These are phyloP conservation scores for Zostera marina DNA, from an alignment of 116 monocot species.

Conservation along the genomic window DNA sequence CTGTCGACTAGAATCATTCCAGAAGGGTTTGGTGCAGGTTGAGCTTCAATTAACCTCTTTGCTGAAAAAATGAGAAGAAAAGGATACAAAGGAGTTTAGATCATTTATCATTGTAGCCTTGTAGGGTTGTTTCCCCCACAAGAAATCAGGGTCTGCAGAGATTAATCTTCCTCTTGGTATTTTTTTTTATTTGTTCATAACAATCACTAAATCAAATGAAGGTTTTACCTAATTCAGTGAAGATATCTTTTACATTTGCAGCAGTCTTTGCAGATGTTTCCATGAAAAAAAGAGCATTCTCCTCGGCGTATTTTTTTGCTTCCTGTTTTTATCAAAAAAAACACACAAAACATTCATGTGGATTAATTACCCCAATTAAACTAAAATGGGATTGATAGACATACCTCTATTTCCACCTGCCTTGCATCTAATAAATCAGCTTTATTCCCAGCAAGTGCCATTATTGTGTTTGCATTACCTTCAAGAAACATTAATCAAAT, in stretches of 20 bases:
- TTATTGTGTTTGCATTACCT: slow-evolving; percentile 61
- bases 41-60: no score
- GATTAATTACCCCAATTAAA: background rate
- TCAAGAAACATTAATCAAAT: slow-evolving; percentile 4
- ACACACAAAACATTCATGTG: background rate
- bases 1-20: no score
- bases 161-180: no score
- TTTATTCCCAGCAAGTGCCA: slow-evolving; percentile 89
- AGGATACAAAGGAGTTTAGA: no score
- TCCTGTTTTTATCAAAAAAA: slow-evolving; percentile 9
- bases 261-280: slow-evolving; percentile 43
- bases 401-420: slow-evolving; percentile 51
- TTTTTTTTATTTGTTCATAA: no score
- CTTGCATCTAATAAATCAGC: slow-evolving; percentile 60
- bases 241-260: slow-evolving; percentile 29
- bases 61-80: no score
- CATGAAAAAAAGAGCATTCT: slow-evolving; percentile 28
- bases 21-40: no score
- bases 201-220: no score
- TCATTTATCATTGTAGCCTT: no score
- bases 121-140: no score
- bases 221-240: slow-evolving; percentile 26
- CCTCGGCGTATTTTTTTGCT: slow-evolving; percentile 24
- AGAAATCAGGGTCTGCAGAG: no score
- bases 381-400: background rate